Conservation (phyloP, 306 rosid species). For the Acmispon strigosus region DNA sequence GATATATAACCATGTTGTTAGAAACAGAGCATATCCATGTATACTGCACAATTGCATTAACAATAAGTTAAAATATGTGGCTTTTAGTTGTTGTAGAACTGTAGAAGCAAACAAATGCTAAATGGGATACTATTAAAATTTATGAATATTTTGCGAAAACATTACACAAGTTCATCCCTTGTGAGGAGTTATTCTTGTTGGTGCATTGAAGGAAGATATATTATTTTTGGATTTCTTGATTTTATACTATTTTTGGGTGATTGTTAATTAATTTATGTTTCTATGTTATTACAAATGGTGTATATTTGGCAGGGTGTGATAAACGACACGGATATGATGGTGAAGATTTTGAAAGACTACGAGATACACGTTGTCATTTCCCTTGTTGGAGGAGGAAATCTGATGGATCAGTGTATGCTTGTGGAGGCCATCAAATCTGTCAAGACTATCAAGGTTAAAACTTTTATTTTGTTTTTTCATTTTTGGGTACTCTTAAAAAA, state of each 20-base stretch:
- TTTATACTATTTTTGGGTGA: neutral
- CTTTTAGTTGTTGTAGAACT: too few relatives aligned
- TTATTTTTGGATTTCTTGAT: neutral
- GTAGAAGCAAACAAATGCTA: too few relatives aligned
- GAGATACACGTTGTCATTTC: conserved; percentile 52
- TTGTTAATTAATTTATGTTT: neutral
- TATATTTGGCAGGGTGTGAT: conserved; percentile 38
- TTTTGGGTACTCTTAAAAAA: neutral
- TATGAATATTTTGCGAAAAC: too few relatives aligned
- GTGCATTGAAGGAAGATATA: too few relatives aligned
- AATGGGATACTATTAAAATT: too few relatives aligned
- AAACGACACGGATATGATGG: conserved; percentile 36
- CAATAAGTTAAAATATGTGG: too few relatives aligned
- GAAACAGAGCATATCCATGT: too few relatives aligned
- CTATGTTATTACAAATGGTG: neutral
- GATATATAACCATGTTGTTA: too few relatives aligned
- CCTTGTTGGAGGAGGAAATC: conserved; percentile 35
- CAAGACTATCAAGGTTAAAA: conserved; percentile 47
- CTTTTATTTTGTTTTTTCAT: neutral
- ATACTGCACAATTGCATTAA: too few relatives aligned
- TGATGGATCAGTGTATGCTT: conserved; percentile 45
- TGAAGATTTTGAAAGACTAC: conserved; percentile 42
- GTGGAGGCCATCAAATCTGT: conserved; percentile 46
- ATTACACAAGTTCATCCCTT: too few relatives aligned
- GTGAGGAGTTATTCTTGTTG: too few relatives aligned